Evolutionary conservation across 2,329 filamentous ascomycete genomes (phyloP).

Genomic region (Coleophoma crateriformis): DNA sequence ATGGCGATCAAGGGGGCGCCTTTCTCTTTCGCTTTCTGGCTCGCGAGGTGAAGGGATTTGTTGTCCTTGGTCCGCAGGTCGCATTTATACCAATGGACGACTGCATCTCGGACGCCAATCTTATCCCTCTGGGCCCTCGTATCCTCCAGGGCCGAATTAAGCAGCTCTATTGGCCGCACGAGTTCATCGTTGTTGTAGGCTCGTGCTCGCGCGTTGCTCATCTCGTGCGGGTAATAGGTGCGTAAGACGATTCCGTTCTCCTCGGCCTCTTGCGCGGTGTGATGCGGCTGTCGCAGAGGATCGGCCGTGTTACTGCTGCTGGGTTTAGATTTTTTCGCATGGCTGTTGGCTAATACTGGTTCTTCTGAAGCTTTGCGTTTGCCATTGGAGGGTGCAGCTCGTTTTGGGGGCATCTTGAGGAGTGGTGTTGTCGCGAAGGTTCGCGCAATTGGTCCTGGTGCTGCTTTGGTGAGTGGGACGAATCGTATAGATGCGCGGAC

Average conservation of each 20-base stretch:
- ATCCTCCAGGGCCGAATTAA: slow-evolving; percentile 54
- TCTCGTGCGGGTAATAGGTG: slow-evolving; percentile 79
- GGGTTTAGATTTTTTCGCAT: slow-evolving; percentile 17
- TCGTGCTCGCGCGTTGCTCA: slow-evolving; percentile 72
- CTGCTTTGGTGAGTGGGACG: neutral
- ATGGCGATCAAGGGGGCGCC: slow-evolving; percentile 68
- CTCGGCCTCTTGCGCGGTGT: slow-evolving; percentile 31
- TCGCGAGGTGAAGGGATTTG: slow-evolving; percentile 61
- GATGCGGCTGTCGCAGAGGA: slow-evolving; percentile 18
- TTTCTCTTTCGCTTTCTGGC: slow-evolving; percentile 58
- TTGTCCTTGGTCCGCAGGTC: slow-evolving; percentile 75
- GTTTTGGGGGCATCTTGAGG: slow-evolving; percentile 16
- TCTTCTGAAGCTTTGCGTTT: slow-evolving; percentile 20
- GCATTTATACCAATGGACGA: slow-evolving; percentile 88
- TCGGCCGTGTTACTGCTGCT: slow-evolving; percentile 11
- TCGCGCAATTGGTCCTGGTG: too few relatives aligned
- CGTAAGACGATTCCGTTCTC: slow-evolving; percentile 60
- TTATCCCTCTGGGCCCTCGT: slow-evolving; percentile 49
- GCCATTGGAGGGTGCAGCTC: slow-evolving; percentile 6
- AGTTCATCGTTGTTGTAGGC: slow-evolving; percentile 69
- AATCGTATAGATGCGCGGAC: neutral
- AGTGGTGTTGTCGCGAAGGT: neutral
- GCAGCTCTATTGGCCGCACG: slow-evolving; percentile 65
- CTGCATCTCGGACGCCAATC: slow-evolving; percentile 50
- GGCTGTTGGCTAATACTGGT: slow-evolving; percentile 3